Conservation (phyloP, 805 yeast species). For the Ogataea trehaloabstinens region DNA sequence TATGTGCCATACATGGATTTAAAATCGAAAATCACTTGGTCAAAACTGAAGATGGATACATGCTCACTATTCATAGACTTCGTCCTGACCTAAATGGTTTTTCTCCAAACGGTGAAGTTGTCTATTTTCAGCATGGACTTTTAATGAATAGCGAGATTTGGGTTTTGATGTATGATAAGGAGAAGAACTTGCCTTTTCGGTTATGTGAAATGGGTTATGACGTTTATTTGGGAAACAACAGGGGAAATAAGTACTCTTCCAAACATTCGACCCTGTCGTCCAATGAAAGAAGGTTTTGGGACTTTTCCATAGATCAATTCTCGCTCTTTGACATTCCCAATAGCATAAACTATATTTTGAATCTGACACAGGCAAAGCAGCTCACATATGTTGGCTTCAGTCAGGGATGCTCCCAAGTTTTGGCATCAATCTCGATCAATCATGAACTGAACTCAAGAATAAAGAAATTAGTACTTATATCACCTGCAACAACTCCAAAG, state of each 20-base stretch:
- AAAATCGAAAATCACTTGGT: constrained; percentile 74
- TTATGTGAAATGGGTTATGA: constrained; percentile 83
- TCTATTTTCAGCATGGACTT: constrained; percentile 88
- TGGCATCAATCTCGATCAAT: constrained; percentile 75
- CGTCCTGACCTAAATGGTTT: constrained; percentile 34
- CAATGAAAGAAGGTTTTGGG: constrained; percentile 66
- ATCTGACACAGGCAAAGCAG: constrained; percentile 40
- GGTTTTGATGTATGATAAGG: constrained; percentile 39
- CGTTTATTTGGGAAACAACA: constrained; percentile 91
- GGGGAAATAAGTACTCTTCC: constrained; percentile 90
- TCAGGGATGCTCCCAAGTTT: constrained; percentile 94
- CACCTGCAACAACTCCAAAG: constrained; percentile 94
- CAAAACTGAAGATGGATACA: constrained; percentile 71
- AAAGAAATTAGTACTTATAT: constrained; percentile 50
- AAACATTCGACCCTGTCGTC: constrained; percentile 56
- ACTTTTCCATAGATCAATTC: constrained; percentile 89
- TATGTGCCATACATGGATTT: constrained; percentile 69
- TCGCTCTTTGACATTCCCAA: constrained; percentile 90
- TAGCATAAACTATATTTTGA: constrained; percentile 70
- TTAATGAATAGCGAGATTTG: constrained; percentile 82
- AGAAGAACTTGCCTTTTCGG: constrained; percentile 65
- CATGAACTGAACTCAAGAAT: constrained; percentile 62
- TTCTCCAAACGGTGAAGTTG: constrained; percentile 45
- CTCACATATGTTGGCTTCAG: constrained; percentile 85
- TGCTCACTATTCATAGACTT: constrained; percentile 73